phyloP scores from a whole-genome alignment of 805 yeast species.

The Pichia cabralensis region DNA sequence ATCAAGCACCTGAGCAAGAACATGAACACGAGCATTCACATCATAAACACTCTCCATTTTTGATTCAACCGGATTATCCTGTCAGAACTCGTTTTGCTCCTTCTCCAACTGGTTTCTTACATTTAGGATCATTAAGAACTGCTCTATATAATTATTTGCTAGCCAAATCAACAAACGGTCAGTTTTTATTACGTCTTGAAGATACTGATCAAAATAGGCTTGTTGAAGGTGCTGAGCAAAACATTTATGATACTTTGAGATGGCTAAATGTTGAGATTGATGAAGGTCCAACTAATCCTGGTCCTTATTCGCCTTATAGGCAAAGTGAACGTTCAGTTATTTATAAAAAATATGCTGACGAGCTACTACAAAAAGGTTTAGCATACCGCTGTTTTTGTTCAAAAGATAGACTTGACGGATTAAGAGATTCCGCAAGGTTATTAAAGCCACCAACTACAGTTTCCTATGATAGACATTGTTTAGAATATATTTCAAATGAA shows the following conservation, averaged over 20 bases:
- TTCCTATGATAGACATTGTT: constrained; percentile 82
- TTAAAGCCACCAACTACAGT: constrained; percentile 85
- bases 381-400: constrained; percentile 88
- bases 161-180: constrained; percentile 73
- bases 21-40: constrained; percentile 5
- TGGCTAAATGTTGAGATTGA: constrained; percentile 76
- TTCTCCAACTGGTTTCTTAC: constrained; percentile 94
- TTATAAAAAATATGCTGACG: constrained; percentile 50
- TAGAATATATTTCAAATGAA: constrained; percentile 30
- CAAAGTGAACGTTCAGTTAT: constrained; percentile 73
- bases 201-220: constrained; percentile 85
- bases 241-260: constrained; percentile 60
- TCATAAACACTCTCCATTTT: constrained; percentile 7
- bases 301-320: constrained; percentile 77
- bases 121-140: constrained; percentile 86
- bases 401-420: constrained; percentile 57
- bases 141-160: constrained; percentile 82
- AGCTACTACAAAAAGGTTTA: constrained; percentile 48
- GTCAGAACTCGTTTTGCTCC: constrained; percentile 94
- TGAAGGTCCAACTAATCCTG: constrained; percentile 71
- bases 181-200: constrained; percentile 73
- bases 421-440: constrained; percentile 64
- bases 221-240: constrained; percentile 73
- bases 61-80: constrained; percentile 34
- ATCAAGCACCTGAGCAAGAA: background rate